These are phyloP conservation scores for Corymbia maculata DNA, from an alignment of 345 rosid species.

Conservation along the genomic window DNA sequence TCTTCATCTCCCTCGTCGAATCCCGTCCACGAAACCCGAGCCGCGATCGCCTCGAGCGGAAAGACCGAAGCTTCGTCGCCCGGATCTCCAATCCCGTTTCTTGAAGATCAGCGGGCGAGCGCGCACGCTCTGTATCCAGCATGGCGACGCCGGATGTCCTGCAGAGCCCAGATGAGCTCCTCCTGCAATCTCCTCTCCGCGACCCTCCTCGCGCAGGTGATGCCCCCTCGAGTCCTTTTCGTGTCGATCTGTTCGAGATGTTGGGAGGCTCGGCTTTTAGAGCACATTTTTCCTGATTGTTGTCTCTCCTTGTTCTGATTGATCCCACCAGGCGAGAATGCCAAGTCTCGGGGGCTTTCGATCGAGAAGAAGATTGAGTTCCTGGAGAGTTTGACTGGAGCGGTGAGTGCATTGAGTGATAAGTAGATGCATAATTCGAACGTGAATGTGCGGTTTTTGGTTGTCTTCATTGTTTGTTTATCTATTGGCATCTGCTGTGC, in stretches of 20 bases:
- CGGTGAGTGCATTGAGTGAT: background rate
- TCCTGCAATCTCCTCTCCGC: conserved; percentile 31
- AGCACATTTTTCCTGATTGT: background rate
- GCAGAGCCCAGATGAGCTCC: conserved; percentile 42
- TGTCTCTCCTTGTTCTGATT: background rate
- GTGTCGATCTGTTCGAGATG: background rate
- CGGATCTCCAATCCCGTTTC: background rate
- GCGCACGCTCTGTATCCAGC: background rate
- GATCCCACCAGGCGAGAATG: conserved; percentile 35
- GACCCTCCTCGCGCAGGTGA: conserved; percentile 36
- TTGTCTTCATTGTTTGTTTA: background rate
- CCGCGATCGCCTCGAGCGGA: background rate
- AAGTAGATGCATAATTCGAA: background rate
- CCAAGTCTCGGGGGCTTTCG: conserved; percentile 47
- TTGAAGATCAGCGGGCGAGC: background rate
- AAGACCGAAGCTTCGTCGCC: background rate
- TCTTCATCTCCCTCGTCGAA: background rate
- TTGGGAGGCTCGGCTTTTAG: background rate
- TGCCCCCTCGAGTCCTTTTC: background rate
- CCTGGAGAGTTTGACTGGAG: conserved; percentile 76
- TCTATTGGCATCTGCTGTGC: background rate
- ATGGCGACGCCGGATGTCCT: conserved; percentile 71
- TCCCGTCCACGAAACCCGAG: background rate
- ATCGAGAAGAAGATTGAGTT: conserved; percentile 88
- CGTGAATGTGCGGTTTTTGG: background rate